Base-by-base conservation (phyloP, 257 asterid genomes). In the Buddleja alternifolia region DNA sequence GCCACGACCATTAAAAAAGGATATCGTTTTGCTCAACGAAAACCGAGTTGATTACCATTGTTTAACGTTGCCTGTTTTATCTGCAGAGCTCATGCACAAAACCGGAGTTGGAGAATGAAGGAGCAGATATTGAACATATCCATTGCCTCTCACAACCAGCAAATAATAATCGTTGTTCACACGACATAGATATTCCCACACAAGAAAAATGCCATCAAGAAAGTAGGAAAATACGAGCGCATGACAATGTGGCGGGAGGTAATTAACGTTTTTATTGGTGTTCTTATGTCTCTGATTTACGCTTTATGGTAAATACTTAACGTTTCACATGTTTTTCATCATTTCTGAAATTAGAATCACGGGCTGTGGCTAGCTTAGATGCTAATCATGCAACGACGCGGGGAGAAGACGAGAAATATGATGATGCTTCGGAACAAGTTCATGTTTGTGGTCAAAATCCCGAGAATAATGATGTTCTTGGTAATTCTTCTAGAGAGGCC, bases 21-120 rank as follows among this genome's bases (percentile, higher is more conserved):
- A 2, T 2, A 29, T 5, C 2, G 5, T 29, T 29, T 29, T 29
- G 5, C 34, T 29, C 5, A 5, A 29, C 5, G 3, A 29, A 29
- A 29, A 29, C 34, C 34, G 34, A 29, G 34, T 5, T 29, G 34
- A 5, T 29, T 29, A 5, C 34, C 34, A 5, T 29, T 29, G 5
- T 29, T 29, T 11, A 74, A 65, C 8, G 12, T 21, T 48, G 20
- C 39, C 29, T 24, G 0, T 63, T 73, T 65, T 34, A 17, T 67
- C 40, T 74, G 75, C 83, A 93, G 97, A 93, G 98, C 75, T 93
- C 98, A 61, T 86, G 95, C 80, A 84, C 97, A 17, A 90, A 88
- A 75, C 98, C 97, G 2, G 97, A 84, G 64, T 62, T 82, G 58
- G 95, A 90, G 57, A 66, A 66, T 15, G 90, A 81, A 72, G 85